Conservation (phyloP, 1,139 yeast genomes). For the Hyphopichia khmerensis region DNA sequence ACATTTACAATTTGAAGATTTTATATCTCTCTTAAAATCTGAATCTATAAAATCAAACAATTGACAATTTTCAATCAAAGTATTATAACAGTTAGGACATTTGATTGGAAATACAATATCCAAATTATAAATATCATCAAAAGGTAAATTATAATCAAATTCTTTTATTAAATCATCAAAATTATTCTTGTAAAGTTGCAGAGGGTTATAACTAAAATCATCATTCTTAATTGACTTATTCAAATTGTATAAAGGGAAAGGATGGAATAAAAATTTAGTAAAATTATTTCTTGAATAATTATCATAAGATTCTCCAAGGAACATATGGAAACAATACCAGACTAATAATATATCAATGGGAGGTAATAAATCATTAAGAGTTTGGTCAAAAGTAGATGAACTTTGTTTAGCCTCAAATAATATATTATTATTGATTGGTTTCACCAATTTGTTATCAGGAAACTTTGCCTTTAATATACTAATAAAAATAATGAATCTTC, state of each 20-base stretch:
- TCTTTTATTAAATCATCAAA: constrained; percentile 3
- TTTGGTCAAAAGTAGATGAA: background rate
- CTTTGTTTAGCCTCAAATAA: background rate
- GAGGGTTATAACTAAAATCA: constrained; percentile 19
- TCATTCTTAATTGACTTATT: constrained; percentile 19
- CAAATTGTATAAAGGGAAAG: constrained; percentile 25
- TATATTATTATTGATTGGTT: background rate
- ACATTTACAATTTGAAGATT: constrained; percentile 5
- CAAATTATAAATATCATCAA: constrained; percentile 3
- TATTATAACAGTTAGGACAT: constrained; percentile 20
- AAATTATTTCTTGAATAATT: constrained; percentile 23
- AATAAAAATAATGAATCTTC: constrained; percentile 29
- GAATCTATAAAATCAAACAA: constrained; percentile 22
- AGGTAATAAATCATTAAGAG: constrained; percentile 17
- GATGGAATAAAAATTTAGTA: constrained; percentile 18
- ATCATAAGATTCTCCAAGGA: constrained; percentile 24
- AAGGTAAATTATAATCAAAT: constrained; percentile 1
- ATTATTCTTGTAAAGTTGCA: background rate
- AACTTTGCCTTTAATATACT: constrained; percentile 13
- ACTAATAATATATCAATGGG: constrained; percentile 40
- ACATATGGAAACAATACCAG: constrained; percentile 31
- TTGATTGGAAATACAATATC: constrained; percentile 4
- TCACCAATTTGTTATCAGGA: constrained; percentile 1
- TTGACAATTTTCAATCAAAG: constrained; percentile 11
- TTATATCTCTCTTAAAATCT: constrained; percentile 8